These are phyloP conservation scores for Collybia sp. DNA, from an alignment of 768 basidiomycete genomes.

Conservation along the genomic window DNA sequence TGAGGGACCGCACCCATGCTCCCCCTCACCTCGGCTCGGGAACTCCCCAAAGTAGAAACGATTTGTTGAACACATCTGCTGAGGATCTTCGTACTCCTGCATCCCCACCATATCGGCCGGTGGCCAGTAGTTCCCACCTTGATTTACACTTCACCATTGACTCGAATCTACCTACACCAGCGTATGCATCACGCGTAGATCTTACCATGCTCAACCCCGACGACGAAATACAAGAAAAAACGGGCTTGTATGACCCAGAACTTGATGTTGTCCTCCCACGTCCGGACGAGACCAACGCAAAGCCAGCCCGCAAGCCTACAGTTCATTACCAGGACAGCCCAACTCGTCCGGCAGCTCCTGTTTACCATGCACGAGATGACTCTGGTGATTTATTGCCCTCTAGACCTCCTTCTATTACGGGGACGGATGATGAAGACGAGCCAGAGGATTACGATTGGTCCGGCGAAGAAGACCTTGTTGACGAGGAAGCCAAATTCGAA, in stretches of 20 bases:
- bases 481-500: constrained; percentile 65
- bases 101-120: constrained; percentile 33
- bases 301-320: constrained; percentile 22
- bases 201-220: constrained; percentile 10
- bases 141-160: constrained; percentile 6
- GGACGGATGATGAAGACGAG: constrained; percentile 53
- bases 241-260: constrained; percentile 13
- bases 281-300: constrained; percentile 12
- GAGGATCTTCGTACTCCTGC: constrained; percentile 5
- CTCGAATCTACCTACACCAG: constrained; percentile 20
- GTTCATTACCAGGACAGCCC: constrained; percentile 54
- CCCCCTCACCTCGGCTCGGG: too few species aligned
- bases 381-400: constrained; percentile 23
- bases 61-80: too few species aligned
- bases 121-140: constrained; percentile 29
- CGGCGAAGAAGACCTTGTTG: constrained; percentile 69
- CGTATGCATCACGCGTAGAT: constrained; percentile 15
- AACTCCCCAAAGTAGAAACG: too few species aligned
- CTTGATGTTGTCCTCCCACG: constrained; percentile 7
- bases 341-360: constrained; percentile 17
- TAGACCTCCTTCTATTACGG: constrained; percentile 39
- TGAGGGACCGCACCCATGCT: too few species aligned
- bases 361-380: constrained; percentile 21
- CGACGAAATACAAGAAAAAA: constrained; percentile 12
- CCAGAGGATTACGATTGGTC: constrained; percentile 73